These are phyloP conservation scores for Candida insectalens DNA, from an alignment of 805 yeast species.

Conservation along the genomic window DNA sequence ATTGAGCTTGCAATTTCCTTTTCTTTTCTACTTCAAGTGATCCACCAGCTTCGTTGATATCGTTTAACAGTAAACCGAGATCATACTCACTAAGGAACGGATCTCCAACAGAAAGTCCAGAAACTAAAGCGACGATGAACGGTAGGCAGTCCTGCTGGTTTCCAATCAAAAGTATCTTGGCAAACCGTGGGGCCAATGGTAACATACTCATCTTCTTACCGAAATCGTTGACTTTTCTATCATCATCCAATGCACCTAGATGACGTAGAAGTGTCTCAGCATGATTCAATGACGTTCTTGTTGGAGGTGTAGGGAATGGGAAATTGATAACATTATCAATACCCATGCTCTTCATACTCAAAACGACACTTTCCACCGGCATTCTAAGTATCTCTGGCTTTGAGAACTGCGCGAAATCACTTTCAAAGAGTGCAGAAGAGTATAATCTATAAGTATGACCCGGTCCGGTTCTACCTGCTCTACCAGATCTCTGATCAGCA, in stretches of 20 bases:
- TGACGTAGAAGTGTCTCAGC: conserved; percentile 62
- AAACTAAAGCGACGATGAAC: conserved; percentile 82
- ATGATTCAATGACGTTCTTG: conserved; percentile 41
- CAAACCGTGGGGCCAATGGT: conserved; percentile 89
- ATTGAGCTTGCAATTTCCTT: conserved; percentile 39
- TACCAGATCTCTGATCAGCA: conserved; percentile 72
- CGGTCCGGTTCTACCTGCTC: conserved; percentile 96
- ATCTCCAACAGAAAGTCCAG: conserved; percentile 89
- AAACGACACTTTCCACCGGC: conserved; percentile 95
- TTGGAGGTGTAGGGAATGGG: conserved; percentile 93
- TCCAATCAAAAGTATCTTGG: conserved; percentile 82
- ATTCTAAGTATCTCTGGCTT: conserved; percentile 85
- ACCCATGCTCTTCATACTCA: conserved; percentile 96
- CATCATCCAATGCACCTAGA: conserved; percentile 66
- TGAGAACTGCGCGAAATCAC: conserved; percentile 73
- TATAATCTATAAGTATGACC: conserved; percentile 92
- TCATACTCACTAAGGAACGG: conserved; percentile 75
- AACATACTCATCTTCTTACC: conserved; percentile 84
- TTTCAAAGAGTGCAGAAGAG: conserved; percentile 90
- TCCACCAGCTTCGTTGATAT: conserved; percentile 21
- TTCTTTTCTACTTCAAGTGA: conserved; percentile 29
- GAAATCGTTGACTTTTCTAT: conserved; percentile 55
- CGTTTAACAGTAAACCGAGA: conserved; percentile 38
- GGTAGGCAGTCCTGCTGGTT: conserved; percentile 81
- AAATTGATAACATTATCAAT: conserved; percentile 83